Percentiles rank a stretch among this genome's conserved stretches.
These are phyloP conservation scores for Sphaerostilbella broomeana DNA, from an alignment of 2,329 filamentous ascomycete species.

Conservation along the genomic window DNA sequence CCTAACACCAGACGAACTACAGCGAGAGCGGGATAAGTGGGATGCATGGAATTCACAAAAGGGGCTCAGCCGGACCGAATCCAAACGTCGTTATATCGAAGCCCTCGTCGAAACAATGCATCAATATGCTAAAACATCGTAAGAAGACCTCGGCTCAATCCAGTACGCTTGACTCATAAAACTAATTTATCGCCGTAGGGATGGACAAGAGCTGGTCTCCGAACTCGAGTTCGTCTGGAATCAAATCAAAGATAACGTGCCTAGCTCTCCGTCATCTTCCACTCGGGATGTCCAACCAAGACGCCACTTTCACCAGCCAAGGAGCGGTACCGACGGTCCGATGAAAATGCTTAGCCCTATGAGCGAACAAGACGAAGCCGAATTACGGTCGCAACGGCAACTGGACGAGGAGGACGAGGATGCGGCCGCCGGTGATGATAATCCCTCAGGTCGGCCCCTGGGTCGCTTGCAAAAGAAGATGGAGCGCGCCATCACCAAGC, in stretches of 20 bases:
- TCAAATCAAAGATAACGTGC: conserved; percentile 83
- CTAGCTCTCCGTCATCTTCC: conserved; percentile 54
- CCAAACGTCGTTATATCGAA: conserved; percentile 89
- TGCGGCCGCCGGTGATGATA: conserved; percentile 26
- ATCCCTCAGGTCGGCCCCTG: conserved; percentile 17
- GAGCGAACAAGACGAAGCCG: conserved; percentile 71
- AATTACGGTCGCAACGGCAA: conserved; percentile 45
- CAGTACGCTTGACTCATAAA: background rate
- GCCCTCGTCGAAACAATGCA: conserved; percentile 96
- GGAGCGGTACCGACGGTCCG: conserved; percentile 45
- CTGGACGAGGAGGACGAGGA: conserved; percentile 41
- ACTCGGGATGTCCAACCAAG: conserved; percentile 37
- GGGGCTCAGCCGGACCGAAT: conserved; percentile 78
- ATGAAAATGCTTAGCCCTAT: conserved; percentile 76
- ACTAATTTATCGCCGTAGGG: conserved; percentile 35
- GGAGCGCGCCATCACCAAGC: conserved; percentile 77
- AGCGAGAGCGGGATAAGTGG: conserved; percentile 65
- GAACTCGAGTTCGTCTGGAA: conserved; percentile 99
- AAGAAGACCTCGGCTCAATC: conserved; percentile 24
- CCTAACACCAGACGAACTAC: conserved; percentile 46
- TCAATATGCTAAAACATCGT: conserved; percentile 81
- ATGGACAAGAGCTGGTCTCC: conserved; percentile 78
- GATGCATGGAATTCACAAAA: conserved; percentile 92
- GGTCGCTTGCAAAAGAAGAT: conserved; percentile 73
- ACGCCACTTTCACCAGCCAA: conserved; percentile 41